phyloP scores from a whole-genome alignment of 805 yeast species.

The Saccharomycopsis sp. region DNA sequence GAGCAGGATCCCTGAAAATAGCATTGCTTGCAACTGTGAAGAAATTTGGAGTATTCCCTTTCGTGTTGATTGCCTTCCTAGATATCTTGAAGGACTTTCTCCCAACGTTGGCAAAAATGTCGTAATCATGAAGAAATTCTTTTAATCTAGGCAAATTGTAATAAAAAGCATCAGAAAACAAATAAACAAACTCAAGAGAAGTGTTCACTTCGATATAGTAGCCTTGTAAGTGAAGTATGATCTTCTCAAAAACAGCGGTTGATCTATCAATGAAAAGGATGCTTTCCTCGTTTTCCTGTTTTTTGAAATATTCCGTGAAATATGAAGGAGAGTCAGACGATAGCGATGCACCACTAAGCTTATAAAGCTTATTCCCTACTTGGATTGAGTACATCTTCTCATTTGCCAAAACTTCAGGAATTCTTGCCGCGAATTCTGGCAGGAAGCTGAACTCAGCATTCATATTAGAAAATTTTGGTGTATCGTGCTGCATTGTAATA shows the following conservation, averaged over 20 bases:
- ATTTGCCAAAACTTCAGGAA: slow-evolving; percentile 53
- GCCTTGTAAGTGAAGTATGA: slow-evolving; percentile 72
- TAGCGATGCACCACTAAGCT: slow-evolving; percentile 67
- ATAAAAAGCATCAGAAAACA: slow-evolving; percentile 64
- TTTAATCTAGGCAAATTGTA: slow-evolving; percentile 55
- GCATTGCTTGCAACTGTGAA: slow-evolving; percentile 55
- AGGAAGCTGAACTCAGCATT: neutral
- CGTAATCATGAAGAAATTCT: slow-evolving; percentile 40
- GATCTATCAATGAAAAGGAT: slow-evolving; percentile 65
- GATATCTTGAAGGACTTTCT: slow-evolving; percentile 51
- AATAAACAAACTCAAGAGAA: slow-evolving; percentile 51
- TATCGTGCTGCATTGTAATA: no score
- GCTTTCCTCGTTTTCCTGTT: slow-evolving; percentile 20
- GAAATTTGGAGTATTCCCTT: slow-evolving; percentile 73
- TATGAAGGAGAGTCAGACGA: slow-evolving; percentile 85
- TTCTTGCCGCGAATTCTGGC: slow-evolving; percentile 22
- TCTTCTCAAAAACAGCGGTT: slow-evolving; percentile 56
- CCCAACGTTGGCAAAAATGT: slow-evolving; percentile 50
- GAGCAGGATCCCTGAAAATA: slow-evolving; percentile 41
- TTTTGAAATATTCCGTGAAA: slow-evolving; percentile 60
- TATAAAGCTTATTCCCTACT: slow-evolving; percentile 55
- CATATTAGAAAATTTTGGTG: neutral
- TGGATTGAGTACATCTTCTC: slow-evolving; percentile 61
- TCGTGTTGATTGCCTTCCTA: slow-evolving; percentile 39
- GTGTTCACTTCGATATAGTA: slow-evolving; percentile 53